Evolutionary conservation across 352 stramenopile species (phyloP).

Genomic region (Phytophthora fragariae): DNA sequence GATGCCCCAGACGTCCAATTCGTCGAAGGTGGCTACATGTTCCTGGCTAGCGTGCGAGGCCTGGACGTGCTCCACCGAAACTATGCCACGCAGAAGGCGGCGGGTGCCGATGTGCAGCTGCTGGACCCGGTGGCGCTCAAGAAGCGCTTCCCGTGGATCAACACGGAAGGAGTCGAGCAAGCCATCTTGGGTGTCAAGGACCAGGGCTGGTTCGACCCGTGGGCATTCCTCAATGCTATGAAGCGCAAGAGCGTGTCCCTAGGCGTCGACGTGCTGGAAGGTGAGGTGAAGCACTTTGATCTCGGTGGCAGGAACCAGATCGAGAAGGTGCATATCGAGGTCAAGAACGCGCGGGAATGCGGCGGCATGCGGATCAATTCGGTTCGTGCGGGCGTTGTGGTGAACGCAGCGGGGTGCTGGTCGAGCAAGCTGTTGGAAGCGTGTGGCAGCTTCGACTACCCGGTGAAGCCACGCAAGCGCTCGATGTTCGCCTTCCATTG

Average conservation of each 20-base stretch:
- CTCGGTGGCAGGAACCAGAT: constrained; percentile 62
- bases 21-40: constrained; percentile 84
- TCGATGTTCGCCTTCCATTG: constrained; percentile 85
- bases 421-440: constrained; percentile 71
- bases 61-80: constrained; percentile 62
- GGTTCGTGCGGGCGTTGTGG: constrained; percentile 64
- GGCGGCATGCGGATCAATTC: constrained; percentile 32
- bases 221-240: constrained; percentile 78
- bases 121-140: constrained; percentile 61
- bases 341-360: constrained; percentile 32
- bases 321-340: constrained; percentile 64
- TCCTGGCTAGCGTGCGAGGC: constrained; percentile 79
- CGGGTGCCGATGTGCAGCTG: constrained; percentile 61
- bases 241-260: constrained; percentile 77
- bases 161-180: constrained; percentile 62
- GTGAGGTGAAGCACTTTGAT: constrained; percentile 75
- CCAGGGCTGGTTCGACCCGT: constrained; percentile 89
- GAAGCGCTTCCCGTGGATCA: constrained; percentile 82
- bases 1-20: constrained; percentile 82
- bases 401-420: constrained; percentile 83
- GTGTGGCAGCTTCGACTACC: constrained; percentile 78
- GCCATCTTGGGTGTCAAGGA: constrained; percentile 73
- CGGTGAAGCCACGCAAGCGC: constrained; percentile 79
- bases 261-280: constrained; percentile 76
- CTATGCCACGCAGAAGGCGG: constrained; percentile 50